Evolutionary conservation across 495 filamentous ascomycete species (phyloP).

Genomic region (Cryomyces minteri): DNA sequence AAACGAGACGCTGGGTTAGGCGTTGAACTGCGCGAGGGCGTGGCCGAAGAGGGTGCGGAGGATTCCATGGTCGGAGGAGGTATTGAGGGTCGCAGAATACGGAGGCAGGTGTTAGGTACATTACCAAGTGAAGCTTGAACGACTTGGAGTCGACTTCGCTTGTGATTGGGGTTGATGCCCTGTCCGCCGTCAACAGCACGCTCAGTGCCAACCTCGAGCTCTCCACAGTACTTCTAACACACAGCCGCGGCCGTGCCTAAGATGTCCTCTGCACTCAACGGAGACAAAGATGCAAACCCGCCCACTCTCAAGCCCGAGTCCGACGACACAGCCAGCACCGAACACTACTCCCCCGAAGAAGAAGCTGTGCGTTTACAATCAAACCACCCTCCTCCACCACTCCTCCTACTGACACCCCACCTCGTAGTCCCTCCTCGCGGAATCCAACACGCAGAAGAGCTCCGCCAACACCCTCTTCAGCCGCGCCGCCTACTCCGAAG

Average conservation of each 20-base stretch:
- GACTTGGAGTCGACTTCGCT: too few species aligned
- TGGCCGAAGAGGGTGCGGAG: conserved; percentile 13
- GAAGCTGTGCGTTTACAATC: conserved; percentile 28
- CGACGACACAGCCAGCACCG: not conserved
- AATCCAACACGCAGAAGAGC: conserved; percentile 57
- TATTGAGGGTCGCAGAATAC: too few species aligned
- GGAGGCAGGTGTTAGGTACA: too few species aligned
- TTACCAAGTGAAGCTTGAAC: too few species aligned
- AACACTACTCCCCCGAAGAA: conserved; percentile 54
- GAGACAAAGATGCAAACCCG: too few species aligned
- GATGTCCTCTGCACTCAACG: too few species aligned
- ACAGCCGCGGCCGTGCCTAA: too few species aligned
- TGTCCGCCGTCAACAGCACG: too few species aligned
- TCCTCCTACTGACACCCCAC: conserved; percentile 1
- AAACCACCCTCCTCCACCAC: not conserved
- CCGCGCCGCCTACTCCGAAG: conserved; percentile 53
- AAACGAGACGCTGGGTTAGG: conserved; percentile 41
- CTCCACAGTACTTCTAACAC: too few species aligned
- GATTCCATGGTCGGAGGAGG: not conserved
- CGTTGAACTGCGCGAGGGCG: conserved; percentile 26
- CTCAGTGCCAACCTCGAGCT: too few species aligned
- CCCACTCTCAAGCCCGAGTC: conserved; percentile 1
- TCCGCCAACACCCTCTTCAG: conserved; percentile 65
- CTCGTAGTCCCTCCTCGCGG: conserved; percentile 42
- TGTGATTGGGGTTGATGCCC: too few species aligned